Evolutionary conservation across 345 rosid species (phyloP).

Genomic region (Euphorbia lathyris): DNA sequence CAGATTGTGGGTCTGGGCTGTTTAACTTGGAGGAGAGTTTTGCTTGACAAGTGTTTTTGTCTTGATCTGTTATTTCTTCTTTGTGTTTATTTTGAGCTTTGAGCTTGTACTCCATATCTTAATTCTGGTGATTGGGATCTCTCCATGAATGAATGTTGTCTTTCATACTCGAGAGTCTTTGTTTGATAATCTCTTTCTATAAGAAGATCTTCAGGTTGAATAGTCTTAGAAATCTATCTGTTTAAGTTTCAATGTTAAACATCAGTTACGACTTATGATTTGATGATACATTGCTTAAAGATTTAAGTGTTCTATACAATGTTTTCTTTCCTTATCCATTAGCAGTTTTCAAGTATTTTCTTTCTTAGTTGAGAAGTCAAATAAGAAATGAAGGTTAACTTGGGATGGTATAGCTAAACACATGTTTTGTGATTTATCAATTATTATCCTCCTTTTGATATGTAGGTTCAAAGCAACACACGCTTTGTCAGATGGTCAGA

Average conservation of each 20-base stretch:
- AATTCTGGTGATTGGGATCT: too few relatives aligned
- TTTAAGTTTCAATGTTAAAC: background rate
- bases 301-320: background rate
- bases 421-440: too few relatives aligned
- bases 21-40: too few relatives aligned
- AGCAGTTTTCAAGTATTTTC: background rate
- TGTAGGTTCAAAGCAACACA: slow-evolving; percentile 93
- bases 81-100: too few relatives aligned
- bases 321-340: background rate
- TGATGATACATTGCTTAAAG: background rate
- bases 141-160: too few relatives aligned
- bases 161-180: too few relatives aligned
- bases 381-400: background rate
- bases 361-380: background rate
- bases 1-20: too few relatives aligned
- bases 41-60: too few relatives aligned
- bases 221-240: background rate
- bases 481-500: slow-evolving; percentile 99
- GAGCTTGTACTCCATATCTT: too few relatives aligned
- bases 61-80: too few relatives aligned
- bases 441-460: slow-evolving; percentile 18
- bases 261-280: background rate
- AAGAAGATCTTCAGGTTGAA: background rate
- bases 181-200: too few relatives aligned
- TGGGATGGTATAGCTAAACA: too few relatives aligned